Percentiles rank a stretch among this genome's conserved stretches.
Conservation (phyloP, 139 green algal genomes). For the Pleodorina starrii region DNA sequence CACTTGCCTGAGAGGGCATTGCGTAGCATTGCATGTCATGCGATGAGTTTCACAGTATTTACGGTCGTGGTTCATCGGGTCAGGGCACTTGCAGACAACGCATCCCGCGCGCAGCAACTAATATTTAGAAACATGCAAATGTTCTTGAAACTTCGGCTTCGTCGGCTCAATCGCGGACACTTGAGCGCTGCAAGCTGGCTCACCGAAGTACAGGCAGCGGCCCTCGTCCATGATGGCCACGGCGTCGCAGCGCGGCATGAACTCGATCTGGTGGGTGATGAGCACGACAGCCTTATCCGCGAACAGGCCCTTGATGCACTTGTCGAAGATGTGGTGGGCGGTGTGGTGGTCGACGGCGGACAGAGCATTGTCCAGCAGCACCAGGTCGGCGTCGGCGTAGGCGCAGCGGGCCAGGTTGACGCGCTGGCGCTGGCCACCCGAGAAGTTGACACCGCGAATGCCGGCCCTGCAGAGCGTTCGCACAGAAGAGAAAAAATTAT, state of each 20-base stretch:
- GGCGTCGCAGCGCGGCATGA: slow-evolving; percentile 69
- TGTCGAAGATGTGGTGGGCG: slow-evolving; percentile 69
- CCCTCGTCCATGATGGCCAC: slow-evolving; percentile 73
- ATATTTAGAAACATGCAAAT: no score
- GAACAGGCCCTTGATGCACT: slow-evolving; percentile 62
- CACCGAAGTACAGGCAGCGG: slow-evolving; percentile 69
- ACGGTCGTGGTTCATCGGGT: no score
- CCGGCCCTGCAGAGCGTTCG: slow-evolving; percentile 54
- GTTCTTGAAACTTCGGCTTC: no score
- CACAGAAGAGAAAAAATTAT: no score
- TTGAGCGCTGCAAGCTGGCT: no score
- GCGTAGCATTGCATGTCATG: background rate
- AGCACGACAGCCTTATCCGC: slow-evolving; percentile 57
- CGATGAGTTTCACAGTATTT: no score
- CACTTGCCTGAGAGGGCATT: slow-evolving; percentile 55
- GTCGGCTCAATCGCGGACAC: no score
- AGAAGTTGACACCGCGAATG: slow-evolving; percentile 73
- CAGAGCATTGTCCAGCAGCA: slow-evolving; percentile 74
- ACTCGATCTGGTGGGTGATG: slow-evolving; percentile 71
- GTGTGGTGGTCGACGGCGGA: slow-evolving; percentile 73
- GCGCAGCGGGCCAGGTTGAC: slow-evolving; percentile 65
- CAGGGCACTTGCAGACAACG: no score
- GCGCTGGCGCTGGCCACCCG: slow-evolving; percentile 69
- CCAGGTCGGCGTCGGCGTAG: slow-evolving; percentile 66
- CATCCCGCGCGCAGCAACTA: no score